Percentiles rank a stretch among this genome's conserved stretches.
Conservation (phyloP, 805 yeast genomes). For the Kazachstania viticola region DNA sequence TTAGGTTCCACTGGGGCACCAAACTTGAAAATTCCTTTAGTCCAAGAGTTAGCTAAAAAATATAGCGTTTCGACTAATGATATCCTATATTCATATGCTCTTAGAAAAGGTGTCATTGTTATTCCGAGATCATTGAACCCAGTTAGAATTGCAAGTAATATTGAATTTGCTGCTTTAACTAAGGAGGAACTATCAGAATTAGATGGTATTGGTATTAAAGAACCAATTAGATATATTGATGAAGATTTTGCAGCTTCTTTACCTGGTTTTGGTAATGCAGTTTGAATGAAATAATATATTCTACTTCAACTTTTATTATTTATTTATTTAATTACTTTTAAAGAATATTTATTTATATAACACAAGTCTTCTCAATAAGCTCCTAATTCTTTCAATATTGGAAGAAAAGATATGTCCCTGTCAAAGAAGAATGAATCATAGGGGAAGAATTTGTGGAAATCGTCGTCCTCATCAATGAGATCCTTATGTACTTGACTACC, state of each 20-base stretch:
- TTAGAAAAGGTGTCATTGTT: slow-evolving; percentile 47
- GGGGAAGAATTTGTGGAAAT: no score
- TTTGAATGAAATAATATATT: no score
- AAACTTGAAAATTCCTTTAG: slow-evolving; percentile 38
- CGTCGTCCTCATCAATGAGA: no score
- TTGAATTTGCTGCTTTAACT: slow-evolving; percentile 30
- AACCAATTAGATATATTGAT: slow-evolving; percentile 26
- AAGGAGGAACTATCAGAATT: slow-evolving; percentile 32
- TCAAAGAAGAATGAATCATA: no score
- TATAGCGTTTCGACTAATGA: slow-evolving; percentile 43
- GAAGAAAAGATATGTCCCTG: no score
- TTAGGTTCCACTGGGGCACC: slow-evolving; percentile 61
- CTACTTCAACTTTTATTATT: no score
- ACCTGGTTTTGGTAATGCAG: slow-evolving; percentile 24
- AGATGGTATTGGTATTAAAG: slow-evolving; percentile 21
- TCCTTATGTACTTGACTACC: no score
- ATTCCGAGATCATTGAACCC: slow-evolving; percentile 64
- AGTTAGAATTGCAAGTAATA: slow-evolving; percentile 41
- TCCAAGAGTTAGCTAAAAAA: slow-evolving; percentile 44
- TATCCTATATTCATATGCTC: slow-evolving; percentile 52
- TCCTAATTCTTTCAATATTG: no score
- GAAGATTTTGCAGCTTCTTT: slow-evolving; percentile 16
- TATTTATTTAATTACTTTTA: no score
- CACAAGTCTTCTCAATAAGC: no score
- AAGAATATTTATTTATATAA: no score